Conservation (phyloP, 805 yeast genomes). For the Clavispora santaluciae region DNA sequence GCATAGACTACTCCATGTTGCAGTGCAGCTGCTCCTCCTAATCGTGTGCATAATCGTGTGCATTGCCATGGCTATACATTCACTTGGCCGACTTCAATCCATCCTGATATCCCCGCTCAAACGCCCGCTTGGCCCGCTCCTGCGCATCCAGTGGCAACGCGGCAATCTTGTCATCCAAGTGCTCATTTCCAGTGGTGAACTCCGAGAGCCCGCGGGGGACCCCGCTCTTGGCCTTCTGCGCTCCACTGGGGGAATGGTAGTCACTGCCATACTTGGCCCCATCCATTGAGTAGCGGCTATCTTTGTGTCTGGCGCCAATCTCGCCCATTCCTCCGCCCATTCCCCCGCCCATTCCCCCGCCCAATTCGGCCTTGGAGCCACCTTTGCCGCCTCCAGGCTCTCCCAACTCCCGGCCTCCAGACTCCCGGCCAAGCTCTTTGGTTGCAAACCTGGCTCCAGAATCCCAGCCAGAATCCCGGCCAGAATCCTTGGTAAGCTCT, state of each 20-base stretch:
- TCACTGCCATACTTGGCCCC: not conserved
- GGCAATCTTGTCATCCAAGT: slow-evolving; percentile 33
- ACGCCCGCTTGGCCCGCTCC: slow-evolving; percentile 37
- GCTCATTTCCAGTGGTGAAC: slow-evolving; percentile 33
- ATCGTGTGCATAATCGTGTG: not conserved
- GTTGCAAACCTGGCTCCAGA: too few relatives aligned
- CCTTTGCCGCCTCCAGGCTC: too few relatives aligned
- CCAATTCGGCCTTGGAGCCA: too few relatives aligned
- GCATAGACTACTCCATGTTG: slow-evolving; percentile 52
- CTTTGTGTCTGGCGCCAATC: not conserved
- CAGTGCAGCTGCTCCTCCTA: slow-evolving; percentile 69
- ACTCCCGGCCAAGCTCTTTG: too few relatives aligned
- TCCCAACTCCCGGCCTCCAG: too few relatives aligned
- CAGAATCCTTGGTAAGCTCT: too few relatives aligned
- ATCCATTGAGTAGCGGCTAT: not conserved
- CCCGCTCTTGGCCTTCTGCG: not conserved
- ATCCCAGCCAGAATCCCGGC: too few relatives aligned
- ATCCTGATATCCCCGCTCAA: slow-evolving; percentile 36
- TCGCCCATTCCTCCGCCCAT: not conserved
- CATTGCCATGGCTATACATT: too few relatives aligned
- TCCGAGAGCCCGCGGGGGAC: slow-evolving; percentile 5
- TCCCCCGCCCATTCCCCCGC: too few relatives aligned
- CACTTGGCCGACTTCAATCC: slow-evolving; percentile 16
- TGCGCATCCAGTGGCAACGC: slow-evolving; percentile 30
- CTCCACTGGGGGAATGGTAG: too few relatives aligned